A percentile compares a stretch with the other conserved stretches of the same genome.
Evolutionary conservation across 306 rosid species (phyloP).

Genomic region (Psophocarpus tetragonolobus): DNA sequence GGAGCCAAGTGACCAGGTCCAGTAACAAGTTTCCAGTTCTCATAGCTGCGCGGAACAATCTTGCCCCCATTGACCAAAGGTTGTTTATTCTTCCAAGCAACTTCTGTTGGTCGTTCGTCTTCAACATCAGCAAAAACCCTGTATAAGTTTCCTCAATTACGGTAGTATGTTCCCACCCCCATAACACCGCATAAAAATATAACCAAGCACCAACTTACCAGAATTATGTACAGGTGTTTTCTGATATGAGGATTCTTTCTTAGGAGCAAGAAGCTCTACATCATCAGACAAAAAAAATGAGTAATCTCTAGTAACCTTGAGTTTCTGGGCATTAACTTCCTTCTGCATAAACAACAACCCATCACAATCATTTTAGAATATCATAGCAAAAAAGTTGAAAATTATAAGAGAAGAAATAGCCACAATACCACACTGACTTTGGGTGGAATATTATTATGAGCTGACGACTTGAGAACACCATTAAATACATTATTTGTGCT

Average conservation of each 20-base stretch:
- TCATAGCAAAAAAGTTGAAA: background rate
- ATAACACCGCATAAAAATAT: constrained; percentile 28
- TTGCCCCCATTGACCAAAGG: constrained; percentile 48
- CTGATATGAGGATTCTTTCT: constrained; percentile 49
- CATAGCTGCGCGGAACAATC: constrained; percentile 38
- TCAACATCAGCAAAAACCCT: constrained; percentile 63
- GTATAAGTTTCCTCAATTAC: constrained; percentile 59
- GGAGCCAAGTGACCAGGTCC: constrained; percentile 50
- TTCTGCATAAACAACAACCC: constrained; percentile 50
- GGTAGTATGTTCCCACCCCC: constrained; percentile 42
- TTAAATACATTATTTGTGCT: constrained; percentile 45
- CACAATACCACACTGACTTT: constrained; percentile 63
- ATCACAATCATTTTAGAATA: constrained; percentile 22
- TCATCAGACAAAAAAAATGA: constrained; percentile 84
- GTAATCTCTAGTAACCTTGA: constrained; percentile 87
- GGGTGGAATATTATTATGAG: constrained; percentile 41
- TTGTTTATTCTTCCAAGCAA: constrained; percentile 45
- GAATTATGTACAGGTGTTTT: constrained; percentile 41
- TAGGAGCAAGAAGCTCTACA: constrained; percentile 67
- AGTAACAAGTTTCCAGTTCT: constrained; percentile 48
- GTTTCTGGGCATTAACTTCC: constrained; percentile 61
- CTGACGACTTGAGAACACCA: constrained; percentile 50
- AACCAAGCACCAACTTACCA: constrained; percentile 55
- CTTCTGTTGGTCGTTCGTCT: constrained; percentile 64
- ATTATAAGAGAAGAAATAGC: constrained; percentile 8